Conservation (phyloP, 441 rosid genomes). For the Gossypium schwendimanii region DNA sequence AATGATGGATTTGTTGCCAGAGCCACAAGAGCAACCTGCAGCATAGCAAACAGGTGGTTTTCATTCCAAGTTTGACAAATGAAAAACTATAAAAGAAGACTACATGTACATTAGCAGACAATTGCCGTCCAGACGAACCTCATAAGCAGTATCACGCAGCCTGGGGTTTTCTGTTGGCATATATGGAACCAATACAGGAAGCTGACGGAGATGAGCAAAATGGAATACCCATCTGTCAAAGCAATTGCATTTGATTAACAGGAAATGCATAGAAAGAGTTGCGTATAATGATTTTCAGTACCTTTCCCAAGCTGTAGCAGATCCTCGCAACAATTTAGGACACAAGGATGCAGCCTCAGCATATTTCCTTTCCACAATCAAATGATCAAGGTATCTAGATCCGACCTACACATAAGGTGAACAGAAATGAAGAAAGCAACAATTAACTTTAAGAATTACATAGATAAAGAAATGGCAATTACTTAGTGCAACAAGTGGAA, state of each 20-base stretch:
- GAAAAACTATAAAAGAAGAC: constrained; percentile 1
- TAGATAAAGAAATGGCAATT: neutral
- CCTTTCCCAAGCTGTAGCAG: constrained; percentile 99
- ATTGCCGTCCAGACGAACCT: constrained; percentile 42
- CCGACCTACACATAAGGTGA: constrained; percentile 63
- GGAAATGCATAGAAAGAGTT: constrained; percentile 16
- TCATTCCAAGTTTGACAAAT: constrained; percentile 8
- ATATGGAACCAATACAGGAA: constrained; percentile 90
- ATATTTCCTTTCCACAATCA: constrained; percentile 96
- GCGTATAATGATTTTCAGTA: constrained; percentile 25
- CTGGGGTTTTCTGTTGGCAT: constrained; percentile 89
- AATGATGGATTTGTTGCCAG: constrained; percentile 82
- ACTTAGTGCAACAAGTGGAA: neutral
- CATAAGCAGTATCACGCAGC: constrained; percentile 94
- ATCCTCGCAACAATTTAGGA: constrained; percentile 88
- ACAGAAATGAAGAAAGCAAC: constrained; percentile 8
- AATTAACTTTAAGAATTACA: neutral
- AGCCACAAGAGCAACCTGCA: constrained; percentile 94
- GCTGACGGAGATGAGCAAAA: constrained; percentile 98
- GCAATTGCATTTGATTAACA: constrained; percentile 25
- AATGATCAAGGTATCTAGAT: constrained; percentile 96
- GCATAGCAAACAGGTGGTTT: constrained; percentile 17
- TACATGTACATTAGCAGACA: neutral
- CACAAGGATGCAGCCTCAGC: constrained; percentile 97
- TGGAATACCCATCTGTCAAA: constrained; percentile 94